Evolutionary conservation across 805 yeast genomes (phyloP), one percentile per base, ranked within the genome.

Genomic region (Hemisphaericaspora nanyangensis): DNA sequence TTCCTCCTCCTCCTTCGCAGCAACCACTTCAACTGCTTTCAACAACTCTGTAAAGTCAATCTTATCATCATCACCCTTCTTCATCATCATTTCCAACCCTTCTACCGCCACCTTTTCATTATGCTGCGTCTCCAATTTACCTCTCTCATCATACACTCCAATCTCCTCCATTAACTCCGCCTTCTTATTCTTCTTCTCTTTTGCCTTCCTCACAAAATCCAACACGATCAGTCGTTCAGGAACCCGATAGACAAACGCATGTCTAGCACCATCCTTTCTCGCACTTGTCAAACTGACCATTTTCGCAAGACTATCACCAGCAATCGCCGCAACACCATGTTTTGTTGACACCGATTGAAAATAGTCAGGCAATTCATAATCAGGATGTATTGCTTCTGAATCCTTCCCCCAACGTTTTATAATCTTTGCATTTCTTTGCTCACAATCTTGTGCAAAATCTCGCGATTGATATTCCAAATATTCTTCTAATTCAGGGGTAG

Each of bases 151-250:
- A 44, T 65, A 64, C 17, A 49, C 38, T 19, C 39, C 33, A 12
- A 63, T 46, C 18, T 49, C 47, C 7, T 52, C 48, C 8, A 63
- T 31, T 16, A 59, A 50, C 43, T 38, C 39, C 54, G 58, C 17
- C 52, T 6, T 66, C 45, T 35, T 63, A 16, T 58, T 54, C 28
- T 6, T 50, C 22, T 50, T 43, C 54, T 56, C 52, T 12, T 72
- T 72, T 4, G 77, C 75, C 20, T 73, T 77, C 16, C 74, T 74
- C 25, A 82, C 56, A 52, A 88, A 88, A 56, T 86, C 91, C 24
- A 85, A 60, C 30, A 83, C 59, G 5, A 87, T 70, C 50, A 83
- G 80, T 31, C 72, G 71, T 46, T 84, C 93, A 1, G 87, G 85
- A 4, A 87, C 56, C 40, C 82, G 64, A 58, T 80, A 82, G 1